phyloP scores from a whole-genome alignment of 2,329 filamentous ascomycete genomes.

The Colletotrichum zoysiae region DNA sequence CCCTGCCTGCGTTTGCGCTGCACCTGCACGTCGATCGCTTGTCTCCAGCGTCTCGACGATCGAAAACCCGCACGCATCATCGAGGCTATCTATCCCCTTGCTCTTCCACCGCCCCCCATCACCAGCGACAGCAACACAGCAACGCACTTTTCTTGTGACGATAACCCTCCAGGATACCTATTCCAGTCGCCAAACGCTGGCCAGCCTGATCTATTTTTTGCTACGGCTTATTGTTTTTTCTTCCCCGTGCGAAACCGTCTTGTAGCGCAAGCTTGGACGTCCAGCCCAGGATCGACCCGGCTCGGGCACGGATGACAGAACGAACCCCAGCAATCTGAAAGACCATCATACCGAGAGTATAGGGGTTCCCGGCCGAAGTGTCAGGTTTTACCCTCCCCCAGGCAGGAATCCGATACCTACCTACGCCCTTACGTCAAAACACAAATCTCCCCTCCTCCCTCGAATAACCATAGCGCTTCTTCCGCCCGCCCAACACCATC shows the following conservation, averaged over 20 bases:
- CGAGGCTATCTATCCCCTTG: slow-evolving; percentile 15
- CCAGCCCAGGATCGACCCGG: slow-evolving; percentile 34
- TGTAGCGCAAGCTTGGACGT: slow-evolving; percentile 29
- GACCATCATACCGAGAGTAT: slow-evolving; percentile 23
- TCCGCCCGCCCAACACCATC: slow-evolving; percentile 5
- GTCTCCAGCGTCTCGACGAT: slow-evolving; percentile 22
- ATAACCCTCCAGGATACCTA: background rate
- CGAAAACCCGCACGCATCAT: slow-evolving; percentile 32
- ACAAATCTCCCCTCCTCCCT: slow-evolving; percentile 2
- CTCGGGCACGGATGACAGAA: slow-evolving; percentile 40
- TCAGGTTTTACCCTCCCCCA: slow-evolving; percentile 19
- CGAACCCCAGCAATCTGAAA: slow-evolving; percentile 32
- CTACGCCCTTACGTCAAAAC: slow-evolving; percentile 26
- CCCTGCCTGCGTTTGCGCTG: slow-evolving; percentile 3
- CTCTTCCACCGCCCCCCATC: slow-evolving; percentile 9
- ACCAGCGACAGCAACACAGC: slow-evolving; percentile 23
- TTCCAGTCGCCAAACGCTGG: background rate
- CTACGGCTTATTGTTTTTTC: slow-evolving; percentile 26
- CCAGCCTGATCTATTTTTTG: background rate
- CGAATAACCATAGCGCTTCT: background rate
- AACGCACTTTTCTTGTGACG: background rate
- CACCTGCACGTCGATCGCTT: slow-evolving; percentile 10
- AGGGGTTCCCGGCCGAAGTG: slow-evolving; percentile 33
- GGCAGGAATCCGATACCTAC: slow-evolving; percentile 7
- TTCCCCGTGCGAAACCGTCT: slow-evolving; percentile 34